Base-by-base conservation (phyloP, 192 early-diverging fungal genomes). In the Glomus cerebriforme region DNA sequence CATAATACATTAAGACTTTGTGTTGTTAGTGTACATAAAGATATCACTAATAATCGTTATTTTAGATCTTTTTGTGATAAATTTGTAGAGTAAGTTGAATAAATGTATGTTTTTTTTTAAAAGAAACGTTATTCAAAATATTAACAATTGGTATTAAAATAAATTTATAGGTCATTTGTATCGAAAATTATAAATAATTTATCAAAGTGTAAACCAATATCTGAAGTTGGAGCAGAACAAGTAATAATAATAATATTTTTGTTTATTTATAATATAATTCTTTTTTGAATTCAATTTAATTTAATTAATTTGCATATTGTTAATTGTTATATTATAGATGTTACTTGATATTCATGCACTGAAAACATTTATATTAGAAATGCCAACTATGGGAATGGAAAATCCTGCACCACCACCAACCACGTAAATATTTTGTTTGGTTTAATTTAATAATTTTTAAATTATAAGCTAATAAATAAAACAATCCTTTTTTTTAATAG, bases 211-310 rank as follows among this genome's bases (percentile, higher is more conserved):
- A 89, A 89, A 68, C 92, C 92, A 3, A 93, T 98, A 8, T 95
- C 94, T 1, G 96, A 97, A 86, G 91, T 96, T 60, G 98, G 97
- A 29, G 97, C 97, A 7, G 98, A 99, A 78, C 98, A 99, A 82
- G 87, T 92, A 80, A 29, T 45, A n/a, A 59, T 17, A 17, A 59
- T 22, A 45, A 31, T 26, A 60, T 45, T 29, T 22, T 65, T 7
- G 1, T 15, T 65, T 31, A 26, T 31, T 65, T n/a, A n/a, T n/a
- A n/a, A n/a, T 7, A 32, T 31, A 32, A 31, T 34, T 32, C 17
- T 13, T 3, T 65, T 29, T 2, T 10, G 59, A n/a, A 4, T n/a
- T n/a, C n/a, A n/a, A 26, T 65, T 35, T 65, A 37, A 35, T 3
- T 15, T 35, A n/a, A 54, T 5, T 54, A 54, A 54, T n/a, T n/a